These are phyloP conservation scores for Irpex rosettiformis DNA, from an alignment of 1,284 basidiomycete species.

Conservation along the genomic window DNA sequence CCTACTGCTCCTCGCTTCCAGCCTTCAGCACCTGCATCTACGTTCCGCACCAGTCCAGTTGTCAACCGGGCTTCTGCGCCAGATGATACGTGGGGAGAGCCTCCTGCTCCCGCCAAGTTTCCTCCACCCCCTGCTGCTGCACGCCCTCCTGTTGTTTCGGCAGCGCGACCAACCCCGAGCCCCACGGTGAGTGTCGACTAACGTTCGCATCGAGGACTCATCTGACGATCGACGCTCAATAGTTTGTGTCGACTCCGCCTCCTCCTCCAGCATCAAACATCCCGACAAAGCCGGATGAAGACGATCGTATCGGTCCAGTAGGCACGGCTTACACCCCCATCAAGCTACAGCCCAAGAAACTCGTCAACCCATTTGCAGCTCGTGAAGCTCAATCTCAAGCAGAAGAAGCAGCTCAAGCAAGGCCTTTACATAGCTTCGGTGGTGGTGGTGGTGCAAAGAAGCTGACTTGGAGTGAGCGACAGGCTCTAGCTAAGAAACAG, in stretches of 20 bases:
- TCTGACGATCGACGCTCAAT: not conserved
- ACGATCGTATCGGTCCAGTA: constrained; percentile 79
- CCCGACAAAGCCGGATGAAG: constrained; percentile 66
- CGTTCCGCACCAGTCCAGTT: constrained; percentile 17
- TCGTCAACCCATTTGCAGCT: constrained; percentile 79
- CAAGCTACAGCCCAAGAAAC: constrained; percentile 79
- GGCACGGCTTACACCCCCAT: constrained; percentile 89
- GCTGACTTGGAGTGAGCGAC: constrained; percentile 88
- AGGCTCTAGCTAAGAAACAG: constrained; percentile 83
- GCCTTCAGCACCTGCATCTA: constrained; percentile 31
- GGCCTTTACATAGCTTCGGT: constrained; percentile 6
- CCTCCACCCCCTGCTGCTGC: constrained; percentile 47
- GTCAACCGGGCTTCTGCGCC: constrained; percentile 37
- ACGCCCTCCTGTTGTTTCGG: constrained; percentile 39
- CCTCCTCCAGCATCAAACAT: constrained; percentile 44
- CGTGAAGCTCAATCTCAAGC: constrained; percentile 45
- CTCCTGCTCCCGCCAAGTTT: constrained; percentile 33
- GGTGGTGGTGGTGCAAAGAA: constrained; percentile 50
- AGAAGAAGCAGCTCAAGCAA: constrained; percentile 24
- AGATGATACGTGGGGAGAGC: constrained; percentile 53
- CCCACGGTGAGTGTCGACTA: constrained; percentile 27
- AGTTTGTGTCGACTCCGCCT: constrained; percentile 32
- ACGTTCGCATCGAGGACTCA: not conserved
- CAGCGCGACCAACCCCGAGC: constrained; percentile 31
- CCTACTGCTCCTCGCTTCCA: constrained; percentile 33